Percentiles rank a stretch among this genome's conserved stretches.
These are phyloP conservation scores for Acidomyces sp. DNA, from an alignment of 495 filamentous ascomycete species.

Conservation along the genomic window DNA sequence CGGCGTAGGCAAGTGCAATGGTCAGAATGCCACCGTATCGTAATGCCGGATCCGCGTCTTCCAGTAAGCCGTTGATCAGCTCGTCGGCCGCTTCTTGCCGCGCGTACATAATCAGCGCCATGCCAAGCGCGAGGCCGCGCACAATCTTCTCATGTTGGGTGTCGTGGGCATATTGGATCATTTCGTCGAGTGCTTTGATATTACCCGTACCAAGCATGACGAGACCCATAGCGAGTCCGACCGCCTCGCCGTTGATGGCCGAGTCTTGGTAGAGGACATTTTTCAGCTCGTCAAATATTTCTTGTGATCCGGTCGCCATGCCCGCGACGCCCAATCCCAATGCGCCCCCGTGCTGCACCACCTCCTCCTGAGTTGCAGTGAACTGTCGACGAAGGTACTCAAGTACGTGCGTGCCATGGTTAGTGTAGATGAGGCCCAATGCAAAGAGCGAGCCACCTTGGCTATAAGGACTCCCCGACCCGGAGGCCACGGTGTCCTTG, in stretches of 20 bases:
- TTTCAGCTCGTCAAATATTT: constrained; percentile 84
- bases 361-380: constrained; percentile 74
- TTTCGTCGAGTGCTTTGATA: constrained; percentile 75
- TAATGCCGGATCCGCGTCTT: constrained; percentile 84
- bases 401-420: constrained; percentile 86
- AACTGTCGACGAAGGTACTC: constrained; percentile 82
- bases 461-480: constrained; percentile 69
- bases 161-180: constrained; percentile 96
- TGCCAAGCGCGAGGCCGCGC: constrained; percentile 84
- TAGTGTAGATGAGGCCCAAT: constrained; percentile 91
- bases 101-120: constrained; percentile 97
- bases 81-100: constrained; percentile 90
- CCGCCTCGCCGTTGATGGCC: constrained; percentile 91
- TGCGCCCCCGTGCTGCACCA: constrained; percentile 93
- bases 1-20: constrained; percentile 94
- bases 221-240: constrained; percentile 87
- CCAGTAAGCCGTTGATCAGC: constrained; percentile 81
- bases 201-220: constrained; percentile 96
- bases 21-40: constrained; percentile 98
- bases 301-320: constrained; percentile 86
- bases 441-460: constrained; percentile 94
- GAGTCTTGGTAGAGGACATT: constrained; percentile 80
- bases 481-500: constrained; percentile 48
- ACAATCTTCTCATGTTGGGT: constrained; percentile 99
- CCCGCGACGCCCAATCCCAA: constrained; percentile 91